Evolutionary conservation across 176 grass and related monocot genomes (phyloP), one percentile per base, ranked within the genome.

Genomic region (Triticum turgidum): DNA sequence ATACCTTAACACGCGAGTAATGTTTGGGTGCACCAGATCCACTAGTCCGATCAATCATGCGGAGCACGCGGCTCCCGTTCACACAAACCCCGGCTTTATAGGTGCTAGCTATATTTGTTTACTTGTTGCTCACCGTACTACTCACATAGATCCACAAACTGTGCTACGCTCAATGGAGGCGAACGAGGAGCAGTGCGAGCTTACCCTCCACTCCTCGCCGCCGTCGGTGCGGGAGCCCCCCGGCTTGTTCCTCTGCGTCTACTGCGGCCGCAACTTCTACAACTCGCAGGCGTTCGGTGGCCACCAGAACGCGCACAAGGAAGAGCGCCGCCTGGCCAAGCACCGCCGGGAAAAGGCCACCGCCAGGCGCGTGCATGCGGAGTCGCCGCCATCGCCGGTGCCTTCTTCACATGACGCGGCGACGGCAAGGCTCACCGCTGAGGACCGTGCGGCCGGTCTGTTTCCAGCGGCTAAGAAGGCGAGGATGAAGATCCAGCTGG

Each of bases 251-350:
- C 73, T 91, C n/a, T n/a, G n/a, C n/a, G n/a, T n/a, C n/a, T n/a
- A n/a, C n/a, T n/a, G n/a, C n/a, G n/a, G n/a, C n/a, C 67, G 39
- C 39, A 41, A 41, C 39, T 98, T 98, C 84, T 75, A 88, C 67
- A 98, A 85, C 87, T 98, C 95, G 11, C 95, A 98, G 79, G 95
- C 95, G 13, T 88, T 98, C 18, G 95, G 95, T 6, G 95, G 95
- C 42, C 95, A 98, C 83, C 95, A 98, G 89, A 98, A 98, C 69
- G 95, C 95, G 18, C 95, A 98, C 91, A 98, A 98, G 91, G 81
- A 94, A 65, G 93, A 98, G 87, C 82, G 96, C 78, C 91, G 79
- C 93, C 79, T 90, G 9, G 88, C 85, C 67, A 96, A 86, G 79
- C 89, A 73, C 39, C 66, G 89, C 13, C 30, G 86, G 54, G 86